phyloP scores from a whole-genome alignment of 2,329 filamentous ascomycete genomes.

The Xylariaceae sp. region DNA sequence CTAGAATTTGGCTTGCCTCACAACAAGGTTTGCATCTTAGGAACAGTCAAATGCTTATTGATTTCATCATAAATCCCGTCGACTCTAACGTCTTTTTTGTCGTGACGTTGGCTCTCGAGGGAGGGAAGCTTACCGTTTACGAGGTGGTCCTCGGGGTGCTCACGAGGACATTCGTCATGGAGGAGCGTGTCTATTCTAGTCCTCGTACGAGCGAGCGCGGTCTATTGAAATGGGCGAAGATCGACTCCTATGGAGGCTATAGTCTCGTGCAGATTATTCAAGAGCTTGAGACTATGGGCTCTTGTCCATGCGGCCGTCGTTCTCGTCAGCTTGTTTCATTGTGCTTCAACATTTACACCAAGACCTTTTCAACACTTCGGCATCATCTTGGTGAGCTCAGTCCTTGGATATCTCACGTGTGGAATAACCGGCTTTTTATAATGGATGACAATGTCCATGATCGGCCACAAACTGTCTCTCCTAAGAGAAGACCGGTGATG shows the following conservation, averaged over 20 bases:
- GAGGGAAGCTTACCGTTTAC: conserved; percentile 21
- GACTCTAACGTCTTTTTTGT: conserved; percentile 24
- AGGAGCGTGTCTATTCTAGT: conserved; percentile 15
- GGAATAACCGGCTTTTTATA: conserved; percentile 24
- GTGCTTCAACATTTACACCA: conserved; percentile 32
- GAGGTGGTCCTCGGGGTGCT: conserved; percentile 23
- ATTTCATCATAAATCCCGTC: conserved; percentile 28
- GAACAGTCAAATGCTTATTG: conserved; percentile 20
- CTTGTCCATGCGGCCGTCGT: conserved; percentile 14
- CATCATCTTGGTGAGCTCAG: conserved; percentile 22
- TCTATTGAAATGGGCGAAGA: conserved; percentile 28
- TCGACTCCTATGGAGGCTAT: conserved; percentile 29
- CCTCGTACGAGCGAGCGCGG: conserved; percentile 16
- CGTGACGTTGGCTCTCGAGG: conserved; percentile 18
- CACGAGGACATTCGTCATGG: conserved; percentile 19
- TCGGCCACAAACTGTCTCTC: neutral
- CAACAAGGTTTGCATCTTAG: conserved; percentile 17
- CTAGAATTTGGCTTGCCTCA: conserved; percentile 19
- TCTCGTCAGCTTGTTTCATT: conserved; percentile 20
- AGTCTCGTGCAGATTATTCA: conserved; percentile 24
- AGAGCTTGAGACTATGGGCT: conserved; percentile 6
- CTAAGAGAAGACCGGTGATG: conserved; percentile 9
- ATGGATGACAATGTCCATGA: conserved; percentile 9
- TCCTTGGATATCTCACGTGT: conserved; percentile 23
- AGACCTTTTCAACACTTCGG: conserved; percentile 23